Percentiles rank a stretch among this genome's conserved stretches.
These are phyloP conservation scores for Globisporangium carolinianum DNA, from an alignment of 352 stramenopile genomes.

Conservation along the genomic window DNA sequence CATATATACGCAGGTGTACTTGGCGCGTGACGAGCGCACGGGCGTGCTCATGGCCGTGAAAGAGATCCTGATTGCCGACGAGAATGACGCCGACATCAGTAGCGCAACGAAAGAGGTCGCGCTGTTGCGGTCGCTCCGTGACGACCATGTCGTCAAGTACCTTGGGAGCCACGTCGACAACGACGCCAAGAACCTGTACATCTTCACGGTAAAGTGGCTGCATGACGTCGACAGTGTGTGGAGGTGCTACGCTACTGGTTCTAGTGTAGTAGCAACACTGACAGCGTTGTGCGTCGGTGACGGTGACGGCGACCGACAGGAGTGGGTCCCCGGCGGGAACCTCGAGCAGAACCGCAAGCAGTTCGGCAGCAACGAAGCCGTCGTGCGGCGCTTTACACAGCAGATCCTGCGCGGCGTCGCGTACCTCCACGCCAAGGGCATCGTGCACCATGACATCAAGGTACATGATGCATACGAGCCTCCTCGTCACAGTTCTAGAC, in stretches of 20 bases:
- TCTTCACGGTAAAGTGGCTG: conserved; percentile 56
- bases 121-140: conserved; percentile 76
- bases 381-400: conserved; percentile 67
- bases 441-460: conserved; percentile 84
- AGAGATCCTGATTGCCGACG: conserved; percentile 35
- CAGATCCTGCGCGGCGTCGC: conserved; percentile 85
- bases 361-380: conserved; percentile 66
- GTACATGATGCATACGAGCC: conserved; percentile 12
- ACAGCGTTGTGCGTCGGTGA: no score
- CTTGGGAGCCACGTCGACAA: conserved; percentile 79
- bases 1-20: conserved; percentile 52
- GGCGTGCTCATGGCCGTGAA: conserved; percentile 86
- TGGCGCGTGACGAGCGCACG: conserved; percentile 87
- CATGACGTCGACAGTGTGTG: not conserved
- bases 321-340: conserved; percentile 86
- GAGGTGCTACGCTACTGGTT: not conserved
- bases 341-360: conserved; percentile 75
- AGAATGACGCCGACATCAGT: conserved; percentile 27
- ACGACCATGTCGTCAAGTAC: conserved; percentile 92
- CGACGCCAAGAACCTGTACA: conserved; percentile 63
- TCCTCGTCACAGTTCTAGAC: no score
- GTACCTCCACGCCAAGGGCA: conserved; percentile 78
- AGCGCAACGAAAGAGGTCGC: conserved; percentile 76
- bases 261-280: no score
- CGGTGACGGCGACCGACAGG: conserved; percentile 12